Evolutionary conservation across 2,329 filamentous ascomycete genomes (phyloP).

Genomic region (Exophiala calicioides): DNA sequence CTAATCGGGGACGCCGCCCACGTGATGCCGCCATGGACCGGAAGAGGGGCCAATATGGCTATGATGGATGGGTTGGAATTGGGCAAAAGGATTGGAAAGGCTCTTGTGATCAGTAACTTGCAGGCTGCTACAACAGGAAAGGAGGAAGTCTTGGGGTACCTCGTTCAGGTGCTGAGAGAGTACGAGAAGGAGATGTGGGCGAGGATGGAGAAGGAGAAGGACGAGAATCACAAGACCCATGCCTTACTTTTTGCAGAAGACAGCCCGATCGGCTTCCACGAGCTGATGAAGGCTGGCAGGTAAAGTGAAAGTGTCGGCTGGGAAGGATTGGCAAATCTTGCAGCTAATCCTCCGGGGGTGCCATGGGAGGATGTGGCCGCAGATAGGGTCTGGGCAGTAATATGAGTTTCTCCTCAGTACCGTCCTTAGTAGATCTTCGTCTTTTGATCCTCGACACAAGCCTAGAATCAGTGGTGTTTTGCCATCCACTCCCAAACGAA

Average conservation of each 20-base stretch:
- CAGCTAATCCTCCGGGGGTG: too few species aligned
- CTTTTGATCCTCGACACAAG: too few species aligned
- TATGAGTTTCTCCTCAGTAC: too few species aligned
- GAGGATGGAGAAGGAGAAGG: slow-evolving; percentile 2
- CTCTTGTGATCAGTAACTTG: background rate
- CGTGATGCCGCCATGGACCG: background rate
- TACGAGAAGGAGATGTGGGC: background rate
- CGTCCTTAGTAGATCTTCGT: too few species aligned
- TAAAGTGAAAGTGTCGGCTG: too few species aligned
- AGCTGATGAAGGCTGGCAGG: background rate
- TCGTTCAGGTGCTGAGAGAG: background rate
- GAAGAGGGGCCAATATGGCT: background rate
- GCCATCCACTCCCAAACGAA: too few species aligned
- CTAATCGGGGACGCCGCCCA: slow-evolving; percentile 7
- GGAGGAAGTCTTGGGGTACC: background rate
- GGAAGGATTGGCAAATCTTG: too few species aligned
- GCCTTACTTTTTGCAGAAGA: background rate
- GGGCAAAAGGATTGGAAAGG: background rate
- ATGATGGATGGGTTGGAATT: background rate
- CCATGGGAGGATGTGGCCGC: too few species aligned
- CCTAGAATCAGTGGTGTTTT: too few species aligned
- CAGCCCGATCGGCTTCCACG: background rate
- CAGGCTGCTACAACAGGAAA: background rate
- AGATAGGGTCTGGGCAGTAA: too few species aligned
- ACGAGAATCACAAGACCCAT: background rate